Evolutionary conservation across 352 stramenopile genomes (phyloP).

Genomic region (Globisporangium alternatum): DNA sequence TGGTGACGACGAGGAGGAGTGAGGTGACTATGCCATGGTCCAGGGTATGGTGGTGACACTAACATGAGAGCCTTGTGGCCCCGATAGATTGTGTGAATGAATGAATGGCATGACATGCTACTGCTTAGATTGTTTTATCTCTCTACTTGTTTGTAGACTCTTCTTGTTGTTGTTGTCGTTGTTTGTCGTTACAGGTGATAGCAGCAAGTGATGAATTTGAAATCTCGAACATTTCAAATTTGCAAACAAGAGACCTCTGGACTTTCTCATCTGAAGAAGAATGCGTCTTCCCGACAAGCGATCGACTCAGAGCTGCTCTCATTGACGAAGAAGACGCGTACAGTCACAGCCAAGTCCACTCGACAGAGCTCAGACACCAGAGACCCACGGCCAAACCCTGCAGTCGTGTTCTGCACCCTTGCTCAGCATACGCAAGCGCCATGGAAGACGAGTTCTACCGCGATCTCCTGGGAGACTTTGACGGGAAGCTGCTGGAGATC

Average conservation of each 20-base stretch:
- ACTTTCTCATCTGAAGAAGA: not conserved
- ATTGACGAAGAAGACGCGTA: not conserved
- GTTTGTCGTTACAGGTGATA: not conserved
- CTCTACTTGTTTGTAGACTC: not conserved
- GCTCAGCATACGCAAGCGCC: slow-evolving; percentile 3
- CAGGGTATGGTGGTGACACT: not conserved
- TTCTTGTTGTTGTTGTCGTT: not conserved
- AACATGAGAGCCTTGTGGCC: not conserved
- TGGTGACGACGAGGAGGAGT: not conserved
- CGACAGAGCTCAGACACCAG: not conserved
- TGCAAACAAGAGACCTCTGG: not conserved
- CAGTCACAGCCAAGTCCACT: not conserved
- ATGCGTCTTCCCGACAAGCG: not conserved
- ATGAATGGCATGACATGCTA: not conserved
- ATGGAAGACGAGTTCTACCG: slow-evolving; percentile 27
- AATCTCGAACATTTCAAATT: not conserved
- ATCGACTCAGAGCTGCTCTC: slow-evolving; percentile 5
- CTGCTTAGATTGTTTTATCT: not conserved
- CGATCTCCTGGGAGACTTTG: slow-evolving; percentile 24
- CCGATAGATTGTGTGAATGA: slow-evolving; percentile 3
- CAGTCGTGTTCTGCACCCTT: not conserved
- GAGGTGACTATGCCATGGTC: not conserved
- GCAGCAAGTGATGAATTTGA: not conserved
- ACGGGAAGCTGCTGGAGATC: slow-evolving; percentile 31
- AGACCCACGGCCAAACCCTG: not conserved